Conservation (phyloP, 352 stramenopile species). For the Plasmopara halstedii region DNA sequence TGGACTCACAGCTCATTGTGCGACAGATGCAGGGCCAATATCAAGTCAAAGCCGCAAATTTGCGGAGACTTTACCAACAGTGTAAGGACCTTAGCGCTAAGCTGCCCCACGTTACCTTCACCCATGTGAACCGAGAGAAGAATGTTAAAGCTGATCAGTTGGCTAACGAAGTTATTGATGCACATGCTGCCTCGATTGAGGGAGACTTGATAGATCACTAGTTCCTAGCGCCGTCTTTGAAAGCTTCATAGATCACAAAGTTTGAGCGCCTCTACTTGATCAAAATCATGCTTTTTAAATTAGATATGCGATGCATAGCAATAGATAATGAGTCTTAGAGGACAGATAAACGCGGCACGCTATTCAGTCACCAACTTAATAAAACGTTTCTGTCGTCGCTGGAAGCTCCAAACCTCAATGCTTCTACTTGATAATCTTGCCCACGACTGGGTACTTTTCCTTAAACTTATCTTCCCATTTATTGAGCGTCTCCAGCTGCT, state of each 20-base stretch:
- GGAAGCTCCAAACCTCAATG: background rate
- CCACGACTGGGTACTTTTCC: slow-evolving; percentile 93
- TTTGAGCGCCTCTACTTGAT: no score
- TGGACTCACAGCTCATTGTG: slow-evolving; percentile 79
- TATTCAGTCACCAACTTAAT: no score
- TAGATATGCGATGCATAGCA: no score
- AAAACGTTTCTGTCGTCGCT: background rate
- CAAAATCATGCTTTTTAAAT: no score
- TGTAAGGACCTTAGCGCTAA: slow-evolving; percentile 26
- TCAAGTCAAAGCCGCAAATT: slow-evolving; percentile 55
- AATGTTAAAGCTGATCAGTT: slow-evolving; percentile 53
- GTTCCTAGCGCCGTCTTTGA: background rate
- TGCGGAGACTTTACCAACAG: slow-evolving; percentile 34
- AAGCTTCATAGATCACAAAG: no score
- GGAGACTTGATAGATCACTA: background rate
- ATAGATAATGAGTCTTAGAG: no score
- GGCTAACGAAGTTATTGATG: slow-evolving; percentile 61
- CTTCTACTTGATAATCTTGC: slow-evolving; percentile 49
- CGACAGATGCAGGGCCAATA: slow-evolving; percentile 68
- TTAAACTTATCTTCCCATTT: slow-evolving; percentile 97
- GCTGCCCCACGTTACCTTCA: slow-evolving; percentile 38
- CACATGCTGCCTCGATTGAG: slow-evolving; percentile 3
- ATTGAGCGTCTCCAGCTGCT: slow-evolving; percentile 89
- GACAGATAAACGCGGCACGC: background rate
- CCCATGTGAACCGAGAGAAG: slow-evolving; percentile 38